phyloP scores from a whole-genome alignment of 257 asterid genomes.

The Ballota nigra region DNA sequence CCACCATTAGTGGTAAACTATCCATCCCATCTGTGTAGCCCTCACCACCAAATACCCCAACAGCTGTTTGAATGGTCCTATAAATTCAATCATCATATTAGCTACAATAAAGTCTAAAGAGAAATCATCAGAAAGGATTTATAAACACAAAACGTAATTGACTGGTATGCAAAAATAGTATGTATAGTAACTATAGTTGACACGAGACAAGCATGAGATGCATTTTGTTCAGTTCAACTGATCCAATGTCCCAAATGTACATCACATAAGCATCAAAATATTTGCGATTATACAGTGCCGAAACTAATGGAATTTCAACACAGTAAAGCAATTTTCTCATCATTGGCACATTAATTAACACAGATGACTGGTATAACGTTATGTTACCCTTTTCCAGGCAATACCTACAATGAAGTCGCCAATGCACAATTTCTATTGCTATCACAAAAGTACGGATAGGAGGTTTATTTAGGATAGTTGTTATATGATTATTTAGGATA shows the following conservation, averaged over 20 bases:
- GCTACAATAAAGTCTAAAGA: slow-evolving; percentile 4
- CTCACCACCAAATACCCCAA: slow-evolving; percentile 91
- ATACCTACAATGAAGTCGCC: slow-evolving; percentile 4
- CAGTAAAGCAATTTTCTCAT: background rate
- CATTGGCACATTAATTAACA: background rate
- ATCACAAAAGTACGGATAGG: too few relatives aligned
- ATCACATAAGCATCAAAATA: background rate
- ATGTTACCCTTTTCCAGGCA: slow-evolving; percentile 6
- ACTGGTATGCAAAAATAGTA: slow-evolving; percentile 4
- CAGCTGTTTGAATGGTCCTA: slow-evolving; percentile 95
- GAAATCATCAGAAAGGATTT: slow-evolving; percentile 9
- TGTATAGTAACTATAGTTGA: background rate
- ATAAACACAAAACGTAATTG: background rate
- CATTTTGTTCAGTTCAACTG: background rate
- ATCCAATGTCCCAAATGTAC: slow-evolving; percentile 2
- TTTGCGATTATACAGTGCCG: slow-evolving; percentile 3
- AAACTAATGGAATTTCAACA: background rate
- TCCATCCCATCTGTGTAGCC: slow-evolving; percentile 64
- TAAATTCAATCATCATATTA: slow-evolving; percentile 20
- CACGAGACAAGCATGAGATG: background rate
- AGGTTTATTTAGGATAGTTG: too few relatives aligned
- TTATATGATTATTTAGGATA: slow-evolving; percentile 11
- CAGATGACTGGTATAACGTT: background rate
- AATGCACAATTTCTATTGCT: background rate
- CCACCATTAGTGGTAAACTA: slow-evolving; percentile 75